Evolutionary conservation across 1,284 basidiomycete genomes (phyloP).

Genomic region (Fomes fomentarius): DNA sequence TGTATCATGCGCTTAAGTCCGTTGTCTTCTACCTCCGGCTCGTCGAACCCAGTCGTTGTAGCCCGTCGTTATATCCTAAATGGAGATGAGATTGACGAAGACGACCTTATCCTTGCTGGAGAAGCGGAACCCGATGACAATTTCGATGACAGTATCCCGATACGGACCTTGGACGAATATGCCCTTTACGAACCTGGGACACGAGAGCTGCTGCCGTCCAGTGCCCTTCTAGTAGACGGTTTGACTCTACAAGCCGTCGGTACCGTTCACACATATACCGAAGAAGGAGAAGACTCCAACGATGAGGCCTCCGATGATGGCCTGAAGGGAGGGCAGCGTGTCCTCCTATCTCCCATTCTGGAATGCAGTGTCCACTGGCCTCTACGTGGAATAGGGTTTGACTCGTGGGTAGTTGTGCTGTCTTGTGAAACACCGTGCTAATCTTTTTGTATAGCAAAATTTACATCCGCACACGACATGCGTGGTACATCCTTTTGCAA

Average conservation of each 20-base stretch:
- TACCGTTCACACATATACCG: slow-evolving; percentile 30
- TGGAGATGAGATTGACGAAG: slow-evolving; percentile 41
- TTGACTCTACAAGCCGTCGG: no score
- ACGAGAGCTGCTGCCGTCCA: slow-evolving; percentile 36
- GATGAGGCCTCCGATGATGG: no score
- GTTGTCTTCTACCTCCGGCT: background rate
- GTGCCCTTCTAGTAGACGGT: slow-evolving; percentile 36
- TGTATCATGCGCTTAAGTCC: no score
- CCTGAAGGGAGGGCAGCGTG: slow-evolving; percentile 30
- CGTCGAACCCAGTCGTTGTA: background rate
- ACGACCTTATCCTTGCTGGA: slow-evolving; percentile 30
- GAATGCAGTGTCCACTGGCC: slow-evolving; percentile 52
- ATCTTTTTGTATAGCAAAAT: slow-evolving; percentile 36
- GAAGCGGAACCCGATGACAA: slow-evolving; percentile 30
- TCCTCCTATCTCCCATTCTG: slow-evolving; percentile 47
- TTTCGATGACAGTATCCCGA: slow-evolving; percentile 41
- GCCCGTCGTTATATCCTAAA: slow-evolving; percentile 8
- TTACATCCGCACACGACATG: slow-evolving; percentile 45
- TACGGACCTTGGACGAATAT: slow-evolving; percentile 56
- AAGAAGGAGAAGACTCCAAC: slow-evolving; percentile 17
- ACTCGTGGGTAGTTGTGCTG: slow-evolving; percentile 36
- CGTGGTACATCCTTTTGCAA: slow-evolving; percentile 65
- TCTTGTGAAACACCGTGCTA: background rate
- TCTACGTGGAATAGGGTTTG: slow-evolving; percentile 34
- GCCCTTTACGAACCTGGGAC: slow-evolving; percentile 46